phyloP scores from a whole-genome alignment of 2,329 filamentous ascomycete species.

The Aspergillus pseudoterreus region DNA sequence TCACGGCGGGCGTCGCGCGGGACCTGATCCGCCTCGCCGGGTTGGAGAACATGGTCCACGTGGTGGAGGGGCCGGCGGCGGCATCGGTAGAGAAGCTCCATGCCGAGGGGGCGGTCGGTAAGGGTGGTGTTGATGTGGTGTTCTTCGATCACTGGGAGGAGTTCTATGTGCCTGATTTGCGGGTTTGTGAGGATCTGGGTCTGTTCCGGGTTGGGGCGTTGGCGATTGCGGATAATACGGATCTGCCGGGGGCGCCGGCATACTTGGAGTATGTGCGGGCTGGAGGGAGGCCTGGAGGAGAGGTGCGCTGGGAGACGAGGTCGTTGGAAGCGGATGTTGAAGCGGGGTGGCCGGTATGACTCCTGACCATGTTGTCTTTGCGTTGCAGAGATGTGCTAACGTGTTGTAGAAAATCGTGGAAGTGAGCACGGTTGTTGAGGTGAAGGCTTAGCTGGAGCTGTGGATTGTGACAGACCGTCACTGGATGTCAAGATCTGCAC shows the following conservation, averaged over 20 bases:
- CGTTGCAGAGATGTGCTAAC: neutral
- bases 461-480: too few relatives aligned
- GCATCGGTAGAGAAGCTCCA: constrained; percentile 28
- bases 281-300: constrained; percentile 16
- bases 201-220: constrained; percentile 30
- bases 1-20: constrained; percentile 27
- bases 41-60: constrained; percentile 28
- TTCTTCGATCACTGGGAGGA: constrained; percentile 38
- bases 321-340: constrained; percentile 8
- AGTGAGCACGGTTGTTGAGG: constrained; percentile 15
- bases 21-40: constrained; percentile 34
- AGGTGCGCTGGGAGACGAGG: constrained; percentile 23
- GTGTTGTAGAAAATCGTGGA: constrained; percentile 17
- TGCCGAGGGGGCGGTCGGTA: constrained; percentile 21
- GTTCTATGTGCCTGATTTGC: constrained; percentile 35
- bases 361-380: neutral
- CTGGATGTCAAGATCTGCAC: too few relatives aligned
- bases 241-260: constrained; percentile 38
- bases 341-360: constrained; percentile 13
- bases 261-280: constrained; percentile 39
- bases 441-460: too few relatives aligned
- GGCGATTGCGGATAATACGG: constrained; percentile 39
- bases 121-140: constrained; percentile 29
- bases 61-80: constrained; percentile 31
- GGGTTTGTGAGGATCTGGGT: constrained; percentile 30